phyloP scores from a whole-genome alignment of 805 yeast species.

The Candida namnaoensis region DNA sequence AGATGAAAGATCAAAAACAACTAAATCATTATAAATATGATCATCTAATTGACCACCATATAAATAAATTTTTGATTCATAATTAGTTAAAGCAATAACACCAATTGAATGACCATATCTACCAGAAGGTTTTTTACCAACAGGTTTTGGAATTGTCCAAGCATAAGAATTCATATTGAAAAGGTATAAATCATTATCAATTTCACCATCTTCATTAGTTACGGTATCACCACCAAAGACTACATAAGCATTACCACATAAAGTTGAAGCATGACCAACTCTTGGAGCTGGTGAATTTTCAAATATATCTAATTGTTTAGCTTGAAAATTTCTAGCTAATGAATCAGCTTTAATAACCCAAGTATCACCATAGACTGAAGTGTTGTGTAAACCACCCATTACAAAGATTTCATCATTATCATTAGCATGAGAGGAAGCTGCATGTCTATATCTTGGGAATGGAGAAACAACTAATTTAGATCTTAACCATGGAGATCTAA shows the following conservation, averaged over 20 bases:
- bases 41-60: slow-evolving; percentile 96
- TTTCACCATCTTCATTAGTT: slow-evolving; percentile 62
- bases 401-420: slow-evolving; percentile 76
- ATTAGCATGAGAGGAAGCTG: slow-evolving; percentile 67
- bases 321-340: slow-evolving; percentile 21
- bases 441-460: slow-evolving; percentile 91
- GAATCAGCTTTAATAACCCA: slow-evolving; percentile 70
- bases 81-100: slow-evolving; percentile 56
- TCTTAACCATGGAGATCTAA: slow-evolving; percentile 56
- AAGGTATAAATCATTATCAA: slow-evolving; percentile 86
- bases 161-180: slow-evolving; percentile 71
- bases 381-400: slow-evolving; percentile 94
- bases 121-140: slow-evolving; percentile 76
- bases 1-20: slow-evolving; percentile 78
- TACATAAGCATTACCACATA: slow-evolving; percentile 92
- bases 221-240: slow-evolving; percentile 96
- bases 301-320: slow-evolving; percentile 54
- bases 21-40: slow-evolving; percentile 72
- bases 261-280: slow-evolving; percentile 88
- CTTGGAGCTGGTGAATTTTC: slow-evolving; percentile 90
- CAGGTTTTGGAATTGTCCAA: slow-evolving; percentile 74
- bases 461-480: slow-evolving; percentile 67
- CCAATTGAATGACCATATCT: slow-evolving; percentile 91
- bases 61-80: slow-evolving; percentile 56
- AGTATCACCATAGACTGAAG: slow-evolving; percentile 88